Evolutionary conservation across 495 filamentous ascomycete species (phyloP), one percentile per base, ranked within the genome.

Genomic region (Collariella sp.): DNA sequence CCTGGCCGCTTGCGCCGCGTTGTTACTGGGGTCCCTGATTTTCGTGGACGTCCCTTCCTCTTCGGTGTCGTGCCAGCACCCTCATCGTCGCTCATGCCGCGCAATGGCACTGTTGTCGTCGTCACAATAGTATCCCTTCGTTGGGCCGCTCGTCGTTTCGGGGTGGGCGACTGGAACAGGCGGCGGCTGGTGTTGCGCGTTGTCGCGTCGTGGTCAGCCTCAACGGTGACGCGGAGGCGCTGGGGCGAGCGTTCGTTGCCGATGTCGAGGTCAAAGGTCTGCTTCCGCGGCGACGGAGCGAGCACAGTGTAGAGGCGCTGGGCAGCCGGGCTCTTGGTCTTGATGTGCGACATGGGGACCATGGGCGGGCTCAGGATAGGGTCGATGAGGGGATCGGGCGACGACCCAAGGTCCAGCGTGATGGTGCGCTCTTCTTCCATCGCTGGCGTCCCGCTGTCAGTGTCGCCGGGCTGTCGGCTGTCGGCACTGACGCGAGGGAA

Each of bases 201-300:
- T 40, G n/a, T n/a, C n/a, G n/a, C 54, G 35, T 63, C 62, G 26
- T 70, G 60, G 12, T 72, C 76, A 2, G 77, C 73, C 57, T 81
- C 74, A 40, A 81, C 75, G 0, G 78, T 80, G 38, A 80, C 76
- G 43, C 67, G 65, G 26, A 81, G 66, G 57, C 72, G 76, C 56
- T 78, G 75, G 7, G 76, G 75, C 38, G 77, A 74, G 35, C 63
- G 52, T 7, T 68, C 60, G 40, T 77, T 62, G 12, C 77, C 78
- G 16, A 78, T 72, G 35, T 81, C 76, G 39, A 80, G 67, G 63
- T 78, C 70, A 46, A 80, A 79, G 13, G 67, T 79, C 55, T 72
- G 75, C 60, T 78, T 79, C 19, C 69, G 69, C 34, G 78, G 76
- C 12, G 78, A 78, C 33, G 59, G 65, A 33, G 62, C 53, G 46